Percentiles rank a stretch among this genome's conserved stretches.
Evolutionary conservation across 1,284 basidiomycete species (phyloP).

Genomic region (Termitomyces sp.): DNA sequence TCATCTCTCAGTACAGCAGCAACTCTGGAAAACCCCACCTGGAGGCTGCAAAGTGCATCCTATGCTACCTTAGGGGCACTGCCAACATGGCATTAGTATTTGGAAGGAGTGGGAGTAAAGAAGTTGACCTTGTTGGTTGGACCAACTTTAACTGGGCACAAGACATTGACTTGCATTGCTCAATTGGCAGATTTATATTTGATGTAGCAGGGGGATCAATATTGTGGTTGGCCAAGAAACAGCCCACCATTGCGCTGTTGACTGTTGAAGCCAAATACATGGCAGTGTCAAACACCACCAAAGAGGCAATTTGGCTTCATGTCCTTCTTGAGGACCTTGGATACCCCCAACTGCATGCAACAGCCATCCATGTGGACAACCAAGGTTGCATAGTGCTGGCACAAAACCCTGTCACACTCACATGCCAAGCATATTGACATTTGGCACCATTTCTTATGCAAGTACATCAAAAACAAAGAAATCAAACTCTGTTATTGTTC

Average conservation of each 20-base stretch:
- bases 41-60: background rate
- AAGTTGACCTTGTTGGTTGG: constrained; percentile 3
- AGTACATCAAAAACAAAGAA: background rate
- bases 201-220: background rate
- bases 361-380: constrained; percentile 5
- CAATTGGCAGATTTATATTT: constrained; percentile 6
- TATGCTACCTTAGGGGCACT: constrained; percentile 6
- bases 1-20: background rate
- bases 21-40: background rate
- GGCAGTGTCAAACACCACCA: too few relatives aligned
- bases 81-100: background rate
- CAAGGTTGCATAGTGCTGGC: constrained; percentile 1
- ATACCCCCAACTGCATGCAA: background rate
- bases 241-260: background rate
- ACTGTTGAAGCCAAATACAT: background rate
- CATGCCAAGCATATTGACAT: constrained; percentile 7
- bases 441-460: background rate
- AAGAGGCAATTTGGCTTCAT: too few relatives aligned
- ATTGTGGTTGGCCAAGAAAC: background rate
- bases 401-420: background rate
- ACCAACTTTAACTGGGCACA: constrained; percentile 10
- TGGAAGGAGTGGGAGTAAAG: background rate
- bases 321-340: background rate
- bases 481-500: background rate
- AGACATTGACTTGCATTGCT: constrained; percentile 1